A percentile compares a stretch with the other conserved stretches of the same genome.
Evolutionary conservation across 2,329 filamentous ascomycete genomes (phyloP).

Genomic region (Aspergillus puulaauensis): DNA sequence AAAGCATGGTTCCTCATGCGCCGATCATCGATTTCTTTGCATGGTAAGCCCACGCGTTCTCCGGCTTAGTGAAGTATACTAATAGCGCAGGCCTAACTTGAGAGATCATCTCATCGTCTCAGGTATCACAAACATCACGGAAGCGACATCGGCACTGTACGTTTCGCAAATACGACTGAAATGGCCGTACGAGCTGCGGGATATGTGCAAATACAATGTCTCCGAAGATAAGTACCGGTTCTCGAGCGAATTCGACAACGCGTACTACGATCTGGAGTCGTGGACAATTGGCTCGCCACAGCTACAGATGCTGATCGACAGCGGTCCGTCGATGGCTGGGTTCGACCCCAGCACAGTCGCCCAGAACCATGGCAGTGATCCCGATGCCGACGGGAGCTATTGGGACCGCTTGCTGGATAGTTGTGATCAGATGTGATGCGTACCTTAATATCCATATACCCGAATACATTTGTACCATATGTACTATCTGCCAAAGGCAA

Average conservation of each 20-base stretch:
- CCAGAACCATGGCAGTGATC: not conserved
- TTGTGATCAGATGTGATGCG: constrained; percentile 3
- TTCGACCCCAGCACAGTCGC: not conserved
- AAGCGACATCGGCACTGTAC: constrained; percentile 5
- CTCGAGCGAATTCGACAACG: constrained; percentile 7
- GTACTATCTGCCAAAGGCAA: not conserved
- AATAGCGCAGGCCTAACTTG: constrained; percentile 7
- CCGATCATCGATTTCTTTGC: constrained; percentile 13
- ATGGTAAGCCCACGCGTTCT: not conserved
- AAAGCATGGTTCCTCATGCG: constrained; percentile 9
- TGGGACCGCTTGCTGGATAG: constrained; percentile 8
- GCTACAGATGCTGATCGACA: constrained; percentile 7
- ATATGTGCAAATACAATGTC: constrained; percentile 10
- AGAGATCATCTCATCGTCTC: constrained; percentile 12
- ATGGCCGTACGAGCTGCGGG: constrained; percentile 13
- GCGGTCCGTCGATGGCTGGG: not conserved
- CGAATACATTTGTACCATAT: not conserved
- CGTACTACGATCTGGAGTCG: constrained; percentile 8
- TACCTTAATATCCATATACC: not conserved
- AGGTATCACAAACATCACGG: constrained; percentile 1
- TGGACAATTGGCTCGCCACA: constrained; percentile 1
- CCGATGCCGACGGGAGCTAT: not conserved
- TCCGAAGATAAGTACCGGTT: constrained; percentile 7
- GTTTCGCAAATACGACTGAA: constrained; percentile 9
- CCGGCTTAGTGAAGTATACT: not conserved